Base-by-base conservation (phyloP, 768 basidiomycete species). In the Collybia sp. region DNA sequence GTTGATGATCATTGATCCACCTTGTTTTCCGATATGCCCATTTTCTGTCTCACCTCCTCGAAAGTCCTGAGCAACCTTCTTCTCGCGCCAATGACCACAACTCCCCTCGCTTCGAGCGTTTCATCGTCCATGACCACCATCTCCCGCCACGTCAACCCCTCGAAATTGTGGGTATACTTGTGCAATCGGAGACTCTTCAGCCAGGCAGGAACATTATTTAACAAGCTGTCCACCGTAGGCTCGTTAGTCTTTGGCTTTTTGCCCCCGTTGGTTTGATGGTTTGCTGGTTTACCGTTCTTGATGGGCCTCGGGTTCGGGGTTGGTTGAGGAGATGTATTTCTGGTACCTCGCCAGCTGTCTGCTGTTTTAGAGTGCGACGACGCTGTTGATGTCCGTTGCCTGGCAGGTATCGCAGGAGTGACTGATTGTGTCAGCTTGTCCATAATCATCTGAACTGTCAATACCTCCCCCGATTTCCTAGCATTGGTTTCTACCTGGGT, bases 111-210 rank as follows among this genome's bases (percentile, higher is more conserved):
- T 74, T 97, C 93, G 54, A 99, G 71, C 55, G 79, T 85, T 9
- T 71, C 76, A 65, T 98, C 95, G 56, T 90, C 88, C 80, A 99
- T 85, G 41, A 81, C 42, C 8, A 95, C 88, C 87, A 98, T 95
- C 48, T 98, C 93, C 69, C 83, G 79, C 96, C 96, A 99, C 55
- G 73, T 78, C 71, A 80, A 76, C 43, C 73, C 77, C 64, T 97
- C 94, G 67, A 99, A 98, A 72, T 96, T 98, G 32, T 91, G 84
- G 52, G 96, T 99, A 72, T 99, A 98, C 74, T 98, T 98, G 81
- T 99, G 96, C 60, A 98, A 72, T 66, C 96, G 73, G 70, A 99
- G 70, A 61, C 85, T 88, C 68, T 95, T 81, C 68, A 99, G 77
- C 96, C 96, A 99, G 48, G 75, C 83, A 13, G 95, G 80, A 38